A percentile compares a stretch with the other conserved stretches of the same genome.
Conservation (phyloP, 2,329 filamentous ascomycete species). For the Fusarium lyarnte region DNA sequence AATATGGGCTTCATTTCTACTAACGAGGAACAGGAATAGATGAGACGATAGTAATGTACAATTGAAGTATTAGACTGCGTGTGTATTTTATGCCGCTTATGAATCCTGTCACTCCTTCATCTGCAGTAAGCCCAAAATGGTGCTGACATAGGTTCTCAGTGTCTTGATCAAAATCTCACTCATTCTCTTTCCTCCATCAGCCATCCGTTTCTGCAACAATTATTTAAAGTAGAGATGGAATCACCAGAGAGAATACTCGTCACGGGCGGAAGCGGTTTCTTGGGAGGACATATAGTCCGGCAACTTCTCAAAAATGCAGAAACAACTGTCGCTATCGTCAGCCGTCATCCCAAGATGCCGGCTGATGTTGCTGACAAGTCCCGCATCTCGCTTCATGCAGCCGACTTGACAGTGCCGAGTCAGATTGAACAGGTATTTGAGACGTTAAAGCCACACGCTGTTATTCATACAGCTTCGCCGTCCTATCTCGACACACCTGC, state of each 20-base stretch:
- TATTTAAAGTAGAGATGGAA: neutral
- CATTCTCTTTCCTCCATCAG: accelerated
- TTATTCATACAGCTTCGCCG: neutral
- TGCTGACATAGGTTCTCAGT: neutral
- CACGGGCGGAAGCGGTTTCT: neutral
- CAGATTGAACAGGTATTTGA: neutral
- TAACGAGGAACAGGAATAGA: neutral
- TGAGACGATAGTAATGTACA: neutral
- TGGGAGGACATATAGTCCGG: neutral
- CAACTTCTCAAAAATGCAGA: neutral
- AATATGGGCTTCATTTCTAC: neutral
- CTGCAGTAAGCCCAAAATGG: neutral
- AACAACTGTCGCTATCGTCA: neutral
- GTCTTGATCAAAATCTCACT: neutral
- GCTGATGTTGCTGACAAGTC: neutral
- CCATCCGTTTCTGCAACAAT: no score
- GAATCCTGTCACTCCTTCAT: neutral
- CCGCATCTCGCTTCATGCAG: neutral
- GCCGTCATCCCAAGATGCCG: neutral
- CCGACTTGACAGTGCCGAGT: neutral
- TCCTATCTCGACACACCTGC: neutral
- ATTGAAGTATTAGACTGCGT: neutral
- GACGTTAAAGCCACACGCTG: neutral
- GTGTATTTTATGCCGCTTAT: neutral
- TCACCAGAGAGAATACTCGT: neutral